These are phyloP conservation scores for Alternaria atra DNA, from an alignment of 2,329 filamentous ascomycete species.

Conservation along the genomic window DNA sequence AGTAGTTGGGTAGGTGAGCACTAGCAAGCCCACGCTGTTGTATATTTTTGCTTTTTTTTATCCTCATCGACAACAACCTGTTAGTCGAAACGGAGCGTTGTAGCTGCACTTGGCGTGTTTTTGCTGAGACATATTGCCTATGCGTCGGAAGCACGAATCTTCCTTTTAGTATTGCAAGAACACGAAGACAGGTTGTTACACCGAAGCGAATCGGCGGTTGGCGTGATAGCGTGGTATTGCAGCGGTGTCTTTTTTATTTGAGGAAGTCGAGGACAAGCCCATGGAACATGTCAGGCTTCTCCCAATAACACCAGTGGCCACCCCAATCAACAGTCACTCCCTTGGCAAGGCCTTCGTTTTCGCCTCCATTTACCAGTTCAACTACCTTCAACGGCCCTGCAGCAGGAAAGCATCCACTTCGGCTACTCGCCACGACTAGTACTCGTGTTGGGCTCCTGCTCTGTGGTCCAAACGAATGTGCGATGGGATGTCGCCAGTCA, in stretches of 20 bases:
- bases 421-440: constrained; percentile 36
- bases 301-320: constrained; percentile 47
- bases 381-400: constrained; percentile 36
- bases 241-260: neutral
- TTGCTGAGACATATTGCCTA: neutral
- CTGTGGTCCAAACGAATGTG: constrained; percentile 25
- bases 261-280: constrained; percentile 28
- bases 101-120: neutral
- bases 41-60: neutral
- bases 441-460: constrained; percentile 28
- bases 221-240: neutral
- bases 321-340: constrained; percentile 35
- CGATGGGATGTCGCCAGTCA: constrained; percentile 37
- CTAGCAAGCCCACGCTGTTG: neutral
- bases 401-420: constrained; percentile 42
- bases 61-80: too few species aligned
- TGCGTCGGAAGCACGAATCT: neutral
- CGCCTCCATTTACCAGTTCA: constrained; percentile 28
- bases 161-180: neutral
- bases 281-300: constrained; percentile 38
- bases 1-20: neutral
- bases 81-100: too few species aligned
- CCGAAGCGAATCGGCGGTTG: neutral
- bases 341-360: constrained; percentile 17
- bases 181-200: neutral